These are phyloP conservation scores for Aspergillus mulundensis DNA, from an alignment of 495 filamentous ascomycete species.

Conservation along the genomic window DNA sequence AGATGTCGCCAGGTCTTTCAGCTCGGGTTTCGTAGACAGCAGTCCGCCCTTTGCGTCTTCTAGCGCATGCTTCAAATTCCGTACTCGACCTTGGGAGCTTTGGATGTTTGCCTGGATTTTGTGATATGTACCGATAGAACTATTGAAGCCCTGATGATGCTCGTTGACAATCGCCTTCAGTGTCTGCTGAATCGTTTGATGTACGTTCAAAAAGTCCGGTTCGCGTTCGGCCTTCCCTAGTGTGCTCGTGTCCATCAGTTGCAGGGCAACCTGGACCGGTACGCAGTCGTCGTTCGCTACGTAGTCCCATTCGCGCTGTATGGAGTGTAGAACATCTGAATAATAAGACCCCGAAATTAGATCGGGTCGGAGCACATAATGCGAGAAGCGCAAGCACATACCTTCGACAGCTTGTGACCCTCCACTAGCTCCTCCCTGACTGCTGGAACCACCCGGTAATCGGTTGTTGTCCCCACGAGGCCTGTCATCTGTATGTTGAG, in stretches of 20 bases:
- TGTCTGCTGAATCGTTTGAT: conserved; percentile 80
- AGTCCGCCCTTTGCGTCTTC: conserved; percentile 77
- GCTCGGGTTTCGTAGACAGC: conserved; percentile 81
- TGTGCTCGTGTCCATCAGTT: conserved; percentile 89
- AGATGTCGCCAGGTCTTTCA: conserved; percentile 77
- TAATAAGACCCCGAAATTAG: not conserved
- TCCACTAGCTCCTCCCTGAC: conserved; percentile 20
- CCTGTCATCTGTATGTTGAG: conserved; percentile 23
- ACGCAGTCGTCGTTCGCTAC: conserved; percentile 85
- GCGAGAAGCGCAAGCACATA: conserved; percentile 14
- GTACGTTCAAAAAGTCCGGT: conserved; percentile 72
- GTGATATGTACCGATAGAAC: conserved; percentile 97
- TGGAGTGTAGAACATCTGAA: conserved; percentile 60
- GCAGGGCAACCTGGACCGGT: conserved; percentile 86
- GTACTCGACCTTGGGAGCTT: conserved; percentile 77
- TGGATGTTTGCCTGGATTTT: conserved; percentile 95
- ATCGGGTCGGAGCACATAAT: not conserved
- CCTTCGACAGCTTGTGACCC: conserved; percentile 40
- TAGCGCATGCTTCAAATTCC: conserved; percentile 75
- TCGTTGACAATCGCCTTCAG: conserved; percentile 96
- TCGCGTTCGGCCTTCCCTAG: conserved; percentile 87
- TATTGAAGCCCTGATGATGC: conserved; percentile 98
- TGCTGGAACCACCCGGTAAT: conserved; percentile 19
- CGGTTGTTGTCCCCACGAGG: conserved; percentile 21
- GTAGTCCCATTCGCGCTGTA: conserved; percentile 84